A percentile compares a stretch with the other conserved stretches of the same genome.
phyloP scores from a whole-genome alignment of 2,329 filamentous ascomycete species.

The Neonectria punicea region DNA sequence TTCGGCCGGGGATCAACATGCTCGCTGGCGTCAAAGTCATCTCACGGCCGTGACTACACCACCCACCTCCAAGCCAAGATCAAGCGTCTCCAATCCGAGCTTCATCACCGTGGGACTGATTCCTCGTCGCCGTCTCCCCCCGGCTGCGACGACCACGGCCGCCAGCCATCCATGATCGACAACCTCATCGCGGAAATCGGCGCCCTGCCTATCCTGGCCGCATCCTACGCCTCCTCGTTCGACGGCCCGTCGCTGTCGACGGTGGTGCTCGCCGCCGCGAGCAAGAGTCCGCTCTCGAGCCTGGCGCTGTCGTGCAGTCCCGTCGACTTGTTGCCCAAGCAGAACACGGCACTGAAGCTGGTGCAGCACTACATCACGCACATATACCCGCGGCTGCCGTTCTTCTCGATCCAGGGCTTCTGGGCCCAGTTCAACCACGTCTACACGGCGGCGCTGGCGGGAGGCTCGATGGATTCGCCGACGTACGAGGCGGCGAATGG shows the following conservation, averaged over 20 bases:
- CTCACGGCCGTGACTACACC: slow-evolving; percentile 34
- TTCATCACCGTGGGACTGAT: slow-evolving; percentile 12
- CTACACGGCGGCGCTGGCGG: slow-evolving; percentile 15
- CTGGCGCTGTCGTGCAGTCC: neutral
- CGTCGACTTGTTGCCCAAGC: slow-evolving; percentile 26
- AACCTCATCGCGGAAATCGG: slow-evolving; percentile 40
- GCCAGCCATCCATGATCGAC: slow-evolving; percentile 28
- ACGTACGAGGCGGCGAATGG: neutral
- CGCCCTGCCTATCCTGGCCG: slow-evolving; percentile 35
- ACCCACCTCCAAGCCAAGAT: slow-evolving; percentile 34
- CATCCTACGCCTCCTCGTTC: slow-evolving; percentile 20
- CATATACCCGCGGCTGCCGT: slow-evolving; percentile 39
- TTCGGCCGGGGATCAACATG: slow-evolving; percentile 36
- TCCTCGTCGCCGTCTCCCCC: neutral
- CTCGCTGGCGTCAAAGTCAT: slow-evolving; percentile 27
- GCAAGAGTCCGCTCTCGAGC: slow-evolving; percentile 16
- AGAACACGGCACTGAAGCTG: slow-evolving; percentile 31
- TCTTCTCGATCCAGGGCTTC: slow-evolving; percentile 41
- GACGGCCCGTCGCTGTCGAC: slow-evolving; percentile 34
- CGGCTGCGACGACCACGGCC: neutral
- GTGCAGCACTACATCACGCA: slow-evolving; percentile 38
- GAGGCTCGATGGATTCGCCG: neutral
- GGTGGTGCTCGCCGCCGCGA: slow-evolving; percentile 34
- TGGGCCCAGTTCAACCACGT: slow-evolving; percentile 40
- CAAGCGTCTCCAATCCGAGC: slow-evolving; percentile 19